Evolutionary conservation across 2,329 filamentous ascomycete species (phyloP), one percentile per base, ranked within the genome.

Genomic region (Nannizzia gypsea): DNA sequence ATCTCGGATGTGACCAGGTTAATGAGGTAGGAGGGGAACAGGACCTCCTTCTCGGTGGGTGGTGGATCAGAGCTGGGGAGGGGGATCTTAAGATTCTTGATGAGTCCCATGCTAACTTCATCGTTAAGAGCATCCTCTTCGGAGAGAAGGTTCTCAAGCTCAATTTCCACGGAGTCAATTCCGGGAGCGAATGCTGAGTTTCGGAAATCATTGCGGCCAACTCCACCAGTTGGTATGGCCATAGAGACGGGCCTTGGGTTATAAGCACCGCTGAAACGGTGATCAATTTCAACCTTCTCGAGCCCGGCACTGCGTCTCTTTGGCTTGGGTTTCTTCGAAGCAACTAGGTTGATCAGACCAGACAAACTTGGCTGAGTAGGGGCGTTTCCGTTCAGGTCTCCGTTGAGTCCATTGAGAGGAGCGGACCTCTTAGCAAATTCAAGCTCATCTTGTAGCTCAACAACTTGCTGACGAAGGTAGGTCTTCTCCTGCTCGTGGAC

Each of bases 1-100:
- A 99, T 99, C 78, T 99, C 93, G 15, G 91, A 97, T 11, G 93
- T 99, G 64, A 99, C 93, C 63, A 99, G 81, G 75, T 99, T 99
- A 80, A 99, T 99, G 67, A 99, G 85, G 74, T 97, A 99, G 8
- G 93, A 92, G 36, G 93, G 93, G 86, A 99, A 99, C 58, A 99
- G 81, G 22, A 99, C 92, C 74, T 99, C 93, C 78, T 99, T 99
- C 76, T 99, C 93, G 17, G 90, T 96, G 9, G 93, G 92, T 58
- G 91, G 87, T 20, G 92, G 91, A 58, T 84, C 92, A 36, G 88
- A 86, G 70, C 85, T 89, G 52, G 93, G 92, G 9, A 87, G 85
- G 20, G 93, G 93, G 64, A 99, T 97, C 81, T 95, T 96, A 66
- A 99, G 83, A 72, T 96, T 96, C 71, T 88, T 86, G 73, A 99